A percentile compares a stretch with the other conserved stretches of the same genome.
Conservation (phyloP, 352 stramenopile species). For the Pilasporangium apinafurcum region DNA sequence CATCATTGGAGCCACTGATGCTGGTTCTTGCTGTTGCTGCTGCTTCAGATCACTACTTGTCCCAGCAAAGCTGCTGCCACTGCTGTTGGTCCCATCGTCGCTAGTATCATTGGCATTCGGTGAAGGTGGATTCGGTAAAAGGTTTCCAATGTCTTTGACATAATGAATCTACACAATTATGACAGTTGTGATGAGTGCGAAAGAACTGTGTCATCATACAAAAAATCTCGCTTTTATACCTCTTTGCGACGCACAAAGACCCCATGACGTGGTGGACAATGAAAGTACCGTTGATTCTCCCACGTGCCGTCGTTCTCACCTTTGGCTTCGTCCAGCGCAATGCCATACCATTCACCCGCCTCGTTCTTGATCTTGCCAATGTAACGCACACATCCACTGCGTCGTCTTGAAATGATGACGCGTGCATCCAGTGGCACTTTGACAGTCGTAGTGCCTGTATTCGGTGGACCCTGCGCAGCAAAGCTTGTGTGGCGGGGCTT, state of each 20-base stretch:
- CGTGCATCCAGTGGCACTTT: conserved; percentile 45
- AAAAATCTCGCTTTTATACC: not conserved
- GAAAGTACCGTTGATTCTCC: conserved; percentile 47
- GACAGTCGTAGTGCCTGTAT: too few relatives aligned
- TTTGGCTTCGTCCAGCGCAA: conserved; percentile 58
- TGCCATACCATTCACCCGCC: conserved; percentile 59
- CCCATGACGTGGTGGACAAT: conserved; percentile 39
- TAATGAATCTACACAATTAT: too few relatives aligned
- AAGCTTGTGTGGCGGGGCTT: conserved; percentile 8
- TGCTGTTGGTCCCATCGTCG: not conserved
- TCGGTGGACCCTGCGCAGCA: not conserved
- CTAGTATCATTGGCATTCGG: conserved; percentile 1
- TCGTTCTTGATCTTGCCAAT: conserved; percentile 51
- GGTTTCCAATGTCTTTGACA: not conserved
- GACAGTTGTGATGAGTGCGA: too few relatives aligned
- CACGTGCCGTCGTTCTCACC: conserved; percentile 43
- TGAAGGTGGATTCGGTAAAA: not conserved
- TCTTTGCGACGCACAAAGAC: conserved; percentile 64
- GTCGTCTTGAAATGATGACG: conserved; percentile 48
- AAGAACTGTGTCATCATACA: not conserved
- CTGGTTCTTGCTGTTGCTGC: too few relatives aligned
- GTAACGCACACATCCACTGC: conserved; percentile 52
- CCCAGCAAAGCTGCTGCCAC: not conserved
- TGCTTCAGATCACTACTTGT: conserved; percentile 2
- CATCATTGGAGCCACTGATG: conserved; percentile 4